phyloP scores from a whole-genome alignment of 2,329 filamentous ascomycete genomes.

The Gaeumannomyces sp. region DNA sequence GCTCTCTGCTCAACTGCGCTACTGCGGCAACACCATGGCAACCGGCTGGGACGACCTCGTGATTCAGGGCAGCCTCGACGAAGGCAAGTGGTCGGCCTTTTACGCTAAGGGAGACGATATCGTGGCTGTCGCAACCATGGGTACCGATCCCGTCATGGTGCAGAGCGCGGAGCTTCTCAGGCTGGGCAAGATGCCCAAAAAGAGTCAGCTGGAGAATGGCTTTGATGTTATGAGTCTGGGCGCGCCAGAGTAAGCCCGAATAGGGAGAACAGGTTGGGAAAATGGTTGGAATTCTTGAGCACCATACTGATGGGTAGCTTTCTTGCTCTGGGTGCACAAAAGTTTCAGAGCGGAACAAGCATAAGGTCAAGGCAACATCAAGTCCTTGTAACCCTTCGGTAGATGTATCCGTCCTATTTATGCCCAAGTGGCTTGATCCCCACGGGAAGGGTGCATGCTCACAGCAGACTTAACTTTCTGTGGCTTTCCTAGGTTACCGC shows the following conservation, averaged over 20 bases:
- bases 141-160: conserved; percentile 77
- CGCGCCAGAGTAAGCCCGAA: conserved; percentile 23
- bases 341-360: too few relatives aligned
- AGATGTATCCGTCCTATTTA: too few relatives aligned
- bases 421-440: too few relatives aligned
- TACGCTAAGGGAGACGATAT: conserved; percentile 82
- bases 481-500: too few relatives aligned
- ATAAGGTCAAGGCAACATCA: too few relatives aligned
- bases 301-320: too few relatives aligned
- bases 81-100: conserved; percentile 81
- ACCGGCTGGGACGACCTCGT: conserved; percentile 83
- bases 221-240: conserved; percentile 43
- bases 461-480: too few relatives aligned
- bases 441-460: too few relatives aligned
- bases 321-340: too few relatives aligned
- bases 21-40: conserved; percentile 75
- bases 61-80: conserved; percentile 66
- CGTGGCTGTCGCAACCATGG: conserved; percentile 87
- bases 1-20: conserved; percentile 79
- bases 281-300: too few relatives aligned
- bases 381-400: too few relatives aligned
- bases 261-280: not conserved
- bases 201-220: conserved; percentile 66
- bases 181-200: conserved; percentile 72
- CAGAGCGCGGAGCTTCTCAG: conserved; percentile 84